Evolutionary conservation across 129 eudicot species (phyloP), one percentile per base, ranked within the genome.

Genomic region (Flaveria ramosissima): DNA sequence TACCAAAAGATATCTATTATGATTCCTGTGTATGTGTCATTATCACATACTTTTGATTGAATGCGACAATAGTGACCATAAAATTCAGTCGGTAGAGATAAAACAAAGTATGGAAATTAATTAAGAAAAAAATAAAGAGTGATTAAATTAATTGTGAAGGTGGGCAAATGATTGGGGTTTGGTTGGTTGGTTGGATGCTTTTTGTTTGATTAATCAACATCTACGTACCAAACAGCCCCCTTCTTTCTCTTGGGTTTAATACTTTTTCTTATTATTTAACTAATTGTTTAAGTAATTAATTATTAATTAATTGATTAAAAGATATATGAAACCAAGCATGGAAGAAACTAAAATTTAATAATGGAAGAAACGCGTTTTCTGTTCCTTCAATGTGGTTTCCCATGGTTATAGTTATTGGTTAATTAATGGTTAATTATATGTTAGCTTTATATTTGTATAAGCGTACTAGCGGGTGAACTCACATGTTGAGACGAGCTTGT

Each of bases 81-180:
- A 60, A 12, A 1, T 30, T 50, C 16, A 23, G 82, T 78, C 60
- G 77, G 77, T 78, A 70, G 76, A 59, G 14, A 27, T 57, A 46
- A 52, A 76, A 51, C 41, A 68, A 9, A n/a, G 57, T 77, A 55
- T 43, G 55, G 48, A 41, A 42, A 16, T 16, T 15, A 48, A 72
- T 79, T 36, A 72, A 52, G 50, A 53, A 65, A 72, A 72, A 79
- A 66, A 15, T 6, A 67, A 41, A 41, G 13, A 67, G 16, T 26
- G 4, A 13, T 32, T 64, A 16, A 16, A 32, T 52, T 16, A 80
- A 62, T 27, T 53, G 70, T 52, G 61, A 80, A 47, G 78, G 73
- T 79, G 83, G 73, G 39, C 41, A 79, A 80, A 80, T 80, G 79
- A 80, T 80, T 80, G 79, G 19, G 21, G 79, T 73, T 73, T 80